Base-by-base conservation (phyloP, 352 stramenopile genomes). In the Blastocystis sp. region DNA sequence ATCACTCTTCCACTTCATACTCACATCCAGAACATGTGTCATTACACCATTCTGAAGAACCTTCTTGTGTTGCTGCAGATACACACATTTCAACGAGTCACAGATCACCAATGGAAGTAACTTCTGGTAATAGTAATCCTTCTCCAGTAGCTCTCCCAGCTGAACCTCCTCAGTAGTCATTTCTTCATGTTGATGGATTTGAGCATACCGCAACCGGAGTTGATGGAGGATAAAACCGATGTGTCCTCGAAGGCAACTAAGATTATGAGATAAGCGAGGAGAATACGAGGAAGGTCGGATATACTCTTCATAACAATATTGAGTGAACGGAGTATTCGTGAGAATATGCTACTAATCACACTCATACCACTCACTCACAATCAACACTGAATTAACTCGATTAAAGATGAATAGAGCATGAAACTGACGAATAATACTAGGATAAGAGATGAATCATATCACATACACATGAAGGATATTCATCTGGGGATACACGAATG, bases 1-100 rank as follows among this genome's bases (percentile, higher is more conserved):
- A 51, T 30, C 3, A 53, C 1, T 27, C 40, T 35, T n/a, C 22
- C 30, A 56, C 19, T 11, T 40, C 6, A 0, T 15, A 33, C 22
- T 51, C 37, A 77, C 64, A 0, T 77, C 64, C 40, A 51, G 30
- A 40, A 77, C 64, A 77, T 77, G 37, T 6, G 64, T 77, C 73
- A 70, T 70, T 4, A 84, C 73, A 68, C 54, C 73, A 58, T 84
- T 84, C 73, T 60, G 30, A 4, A 84, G 73, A 62, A 84, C 30
- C 48, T 73, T 37, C 73, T 84, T 70, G n/a, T 70, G 27, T 22
- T 84, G 58, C 40, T 44, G 2, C 37, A 77, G 30, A 77, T 56
- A 77, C 30, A 77, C 64, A 30, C 54, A 22, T n/a, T 56, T 51
- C 37, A 56, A 27, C 3, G 64, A 19, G 24, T 77, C 64, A 30